Conservation (phyloP, 768 basidiomycete genomes). For the Cystobasidium onofrii region DNA sequence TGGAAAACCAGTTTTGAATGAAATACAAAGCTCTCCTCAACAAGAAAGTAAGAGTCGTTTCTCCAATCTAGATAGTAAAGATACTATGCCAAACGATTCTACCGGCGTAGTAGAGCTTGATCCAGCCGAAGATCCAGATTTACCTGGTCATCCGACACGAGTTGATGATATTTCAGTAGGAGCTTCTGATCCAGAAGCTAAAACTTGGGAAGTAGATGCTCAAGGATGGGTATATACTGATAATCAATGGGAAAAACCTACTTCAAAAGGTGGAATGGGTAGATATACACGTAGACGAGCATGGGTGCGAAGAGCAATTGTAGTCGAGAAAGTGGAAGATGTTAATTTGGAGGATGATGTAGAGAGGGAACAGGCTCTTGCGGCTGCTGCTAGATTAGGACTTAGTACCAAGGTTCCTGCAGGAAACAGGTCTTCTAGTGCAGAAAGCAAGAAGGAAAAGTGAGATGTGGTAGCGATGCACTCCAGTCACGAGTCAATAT, state of each 20-base stretch:
- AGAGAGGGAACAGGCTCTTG: neutral
- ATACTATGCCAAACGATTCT: neutral
- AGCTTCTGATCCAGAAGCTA: neutral
- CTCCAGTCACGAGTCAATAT: no score
- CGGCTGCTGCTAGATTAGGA: neutral
- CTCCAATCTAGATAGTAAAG: neutral
- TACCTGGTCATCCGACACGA: slow-evolving; percentile 3
- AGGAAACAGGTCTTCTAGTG: neutral
- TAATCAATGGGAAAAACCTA: slow-evolving; percentile 45
- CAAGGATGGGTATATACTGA: slow-evolving; percentile 28
- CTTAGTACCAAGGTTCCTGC: neutral
- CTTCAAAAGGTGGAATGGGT: slow-evolving; percentile 47
- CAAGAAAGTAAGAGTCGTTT: neutral
- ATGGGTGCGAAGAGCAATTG: slow-evolving; percentile 40
- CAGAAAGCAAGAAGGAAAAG: neutral
- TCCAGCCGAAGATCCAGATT: slow-evolving; percentile 4
- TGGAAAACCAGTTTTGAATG: slow-evolving; percentile 10
- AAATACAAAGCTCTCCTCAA: neutral
- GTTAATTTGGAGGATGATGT: neutral
- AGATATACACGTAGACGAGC: slow-evolving; percentile 42
- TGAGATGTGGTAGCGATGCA: no score
- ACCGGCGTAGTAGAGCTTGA: neutral
- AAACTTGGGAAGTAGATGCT: neutral
- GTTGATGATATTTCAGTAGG: neutral
- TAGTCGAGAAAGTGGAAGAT: slow-evolving; percentile 35